These are phyloP conservation scores for Backusella circina DNA, from an alignment of 192 early-diverging fungal genomes.

Conservation along the genomic window DNA sequence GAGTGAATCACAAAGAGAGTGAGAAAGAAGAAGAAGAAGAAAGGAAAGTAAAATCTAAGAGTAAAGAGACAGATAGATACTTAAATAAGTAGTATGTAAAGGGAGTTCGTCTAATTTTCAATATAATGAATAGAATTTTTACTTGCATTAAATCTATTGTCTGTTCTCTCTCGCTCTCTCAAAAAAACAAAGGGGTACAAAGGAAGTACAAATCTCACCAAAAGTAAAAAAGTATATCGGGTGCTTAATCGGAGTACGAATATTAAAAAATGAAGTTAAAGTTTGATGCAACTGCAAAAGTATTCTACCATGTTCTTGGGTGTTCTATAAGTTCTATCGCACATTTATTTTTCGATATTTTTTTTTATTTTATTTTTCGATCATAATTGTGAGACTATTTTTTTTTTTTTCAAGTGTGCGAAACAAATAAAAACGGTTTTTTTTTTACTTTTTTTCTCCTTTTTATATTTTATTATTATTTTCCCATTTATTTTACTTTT, in stretches of 20 bases:
- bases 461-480: not conserved
- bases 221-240: not conserved
- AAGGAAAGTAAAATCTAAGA: not conserved
- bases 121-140: not conserved
- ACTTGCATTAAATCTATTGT: constrained; percentile 1
- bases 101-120: not conserved
- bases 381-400: not conserved
- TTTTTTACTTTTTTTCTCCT: not conserved
- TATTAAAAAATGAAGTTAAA: not conserved
- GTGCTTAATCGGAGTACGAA: not conserved
- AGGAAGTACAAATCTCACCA: not conserved
- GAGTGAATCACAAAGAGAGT: not conserved
- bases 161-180: not conserved
- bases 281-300: not conserved
- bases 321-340: not conserved
- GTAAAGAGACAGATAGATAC: not conserved
- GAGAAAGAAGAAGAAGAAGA: not conserved
- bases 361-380: not conserved
- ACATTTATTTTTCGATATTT: not conserved
- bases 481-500: not conserved
- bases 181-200: not conserved
- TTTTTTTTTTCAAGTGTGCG: not conserved
- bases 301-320: not conserved
- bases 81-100: not conserved
- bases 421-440: not conserved